These are phyloP conservation scores for Quercus mongolica DNA, from an alignment of 306 rosid species.

Conservation along the genomic window DNA sequence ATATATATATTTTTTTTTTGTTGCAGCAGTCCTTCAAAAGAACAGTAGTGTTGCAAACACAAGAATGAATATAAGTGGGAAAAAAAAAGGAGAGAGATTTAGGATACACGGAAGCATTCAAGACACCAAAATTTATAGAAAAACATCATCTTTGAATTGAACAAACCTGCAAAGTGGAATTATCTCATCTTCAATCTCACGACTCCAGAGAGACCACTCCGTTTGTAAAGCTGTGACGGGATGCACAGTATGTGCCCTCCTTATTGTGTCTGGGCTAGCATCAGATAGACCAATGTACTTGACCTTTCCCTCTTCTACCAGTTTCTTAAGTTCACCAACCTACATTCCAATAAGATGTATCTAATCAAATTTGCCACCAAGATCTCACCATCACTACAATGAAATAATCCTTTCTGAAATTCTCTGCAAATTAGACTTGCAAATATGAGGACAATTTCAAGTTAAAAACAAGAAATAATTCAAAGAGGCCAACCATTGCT, in stretches of 20 bases:
- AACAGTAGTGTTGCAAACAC: no score
- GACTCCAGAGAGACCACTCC: conserved; percentile 83
- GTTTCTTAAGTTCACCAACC: conserved; percentile 74
- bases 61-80: no score
- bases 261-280: conserved; percentile 70
- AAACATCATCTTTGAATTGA: neutral
- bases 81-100: no score
- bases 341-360: conserved; percentile 8
- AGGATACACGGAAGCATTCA: neutral
- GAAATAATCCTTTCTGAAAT: neutral
- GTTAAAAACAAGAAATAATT: neutral
- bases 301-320: conserved; percentile 77
- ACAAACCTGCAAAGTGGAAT: conserved; percentile 69
- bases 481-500: neutral
- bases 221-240: conserved; percentile 73
- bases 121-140: neutral
- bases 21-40: no score
- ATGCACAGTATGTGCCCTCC: conserved; percentile 84
- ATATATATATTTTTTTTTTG: no score
- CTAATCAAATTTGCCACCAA: neutral
- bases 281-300: conserved; percentile 73
- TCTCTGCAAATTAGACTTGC: neutral
- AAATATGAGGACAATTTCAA: neutral
- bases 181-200: conserved; percentile 69
- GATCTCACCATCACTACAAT: neutral